Evolutionary conservation across 2,329 filamentous ascomycete genomes (phyloP), one percentile per base, ranked within the genome.

Genomic region (Phialophora chinensis): DNA sequence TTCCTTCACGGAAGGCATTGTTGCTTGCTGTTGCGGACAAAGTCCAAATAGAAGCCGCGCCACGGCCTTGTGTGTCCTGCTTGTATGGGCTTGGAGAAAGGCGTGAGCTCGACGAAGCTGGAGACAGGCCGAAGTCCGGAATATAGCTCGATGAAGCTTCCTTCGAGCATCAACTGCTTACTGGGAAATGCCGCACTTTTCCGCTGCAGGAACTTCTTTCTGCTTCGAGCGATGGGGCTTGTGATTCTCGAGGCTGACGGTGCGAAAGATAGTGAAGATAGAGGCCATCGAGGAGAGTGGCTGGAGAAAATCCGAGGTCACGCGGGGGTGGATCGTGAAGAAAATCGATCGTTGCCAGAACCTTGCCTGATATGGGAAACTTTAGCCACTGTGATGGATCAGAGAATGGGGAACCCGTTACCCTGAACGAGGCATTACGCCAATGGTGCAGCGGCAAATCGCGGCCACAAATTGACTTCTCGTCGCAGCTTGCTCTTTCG

Each of bases 1-100:
- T 35, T 53, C 60, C 31, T 60, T 59, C 63, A 52, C 27, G n/a
- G n/a, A 35, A 42, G 66, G 57, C 66, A 68, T 68, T 20, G 38
- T 52, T 23, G 49, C 49, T 53, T 58, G 55, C 33, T 35, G 33
- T 35, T 12, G 20, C 20, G 55, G 12, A 5, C 17, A 2, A 11
- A 33, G 53, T 11, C 17, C 29, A 11, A 20, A 55, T 12, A n/a
- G 53, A 55, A 35, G 29, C n/a, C 25, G 20, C 17, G 17, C n/a
- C 14, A 17, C 8, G 23, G 53, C 14, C 10, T n/a, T 6, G 17
- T 33, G 23, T 31, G 29, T 27, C 11, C 23, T 55, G 29, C 23
- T 55, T 29, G 53, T 29, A 35, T 23, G 27, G 29, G 5, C n/a
- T n/a, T 12, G 8, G 49, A 33, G 23, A 11, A 29, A 14, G 8